Conservation (phyloP, 108 stramenopile species). For the Stephanodiscus minutulus region DNA sequence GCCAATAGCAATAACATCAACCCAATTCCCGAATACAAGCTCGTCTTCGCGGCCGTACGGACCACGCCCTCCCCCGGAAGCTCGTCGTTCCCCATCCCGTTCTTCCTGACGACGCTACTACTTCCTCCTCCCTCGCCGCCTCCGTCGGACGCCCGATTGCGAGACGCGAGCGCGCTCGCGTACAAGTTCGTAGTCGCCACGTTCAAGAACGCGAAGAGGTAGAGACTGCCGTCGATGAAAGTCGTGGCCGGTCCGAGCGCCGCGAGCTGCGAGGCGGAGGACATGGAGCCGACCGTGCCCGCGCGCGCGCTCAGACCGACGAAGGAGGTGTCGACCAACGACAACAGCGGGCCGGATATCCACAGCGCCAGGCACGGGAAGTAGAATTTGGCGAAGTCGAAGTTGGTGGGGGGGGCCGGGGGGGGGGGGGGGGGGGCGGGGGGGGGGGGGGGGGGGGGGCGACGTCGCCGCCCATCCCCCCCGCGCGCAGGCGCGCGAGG, state of each 20-base stretch:
- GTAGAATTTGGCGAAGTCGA: slow-evolving; percentile 69
- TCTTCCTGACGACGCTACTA: slow-evolving; percentile 42
- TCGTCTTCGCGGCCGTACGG: slow-evolving; percentile 68
- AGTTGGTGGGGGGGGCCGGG: slow-evolving; percentile 61
- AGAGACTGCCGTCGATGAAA: slow-evolving; percentile 86
- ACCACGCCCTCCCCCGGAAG: slow-evolving; percentile 70
- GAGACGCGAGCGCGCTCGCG: slow-evolving; percentile 64
- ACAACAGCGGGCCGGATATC: slow-evolving; percentile 82
- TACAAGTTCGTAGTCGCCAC: slow-evolving; percentile 90
- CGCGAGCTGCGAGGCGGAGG: slow-evolving; percentile 51
- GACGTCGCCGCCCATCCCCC: neutral
- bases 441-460: slow-evolving; percentile 8
- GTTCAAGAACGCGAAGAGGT: slow-evolving; percentile 87
- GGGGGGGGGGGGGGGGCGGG: slow-evolving; percentile 11
- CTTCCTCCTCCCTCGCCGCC: neutral
- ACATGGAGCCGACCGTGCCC: slow-evolving; percentile 47
- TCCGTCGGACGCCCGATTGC: neutral
- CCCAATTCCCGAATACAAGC: slow-evolving; percentile 69
- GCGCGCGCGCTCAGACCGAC: slow-evolving; percentile 70
- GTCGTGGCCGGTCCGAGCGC: slow-evolving; percentile 82
- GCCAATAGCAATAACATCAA: slow-evolving; percentile 67
- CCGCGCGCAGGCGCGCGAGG: slow-evolving; percentile 7
- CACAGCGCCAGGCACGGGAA: slow-evolving; percentile 80
- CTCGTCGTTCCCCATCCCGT: slow-evolving; percentile 18
- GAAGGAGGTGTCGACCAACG: slow-evolving; percentile 84